Conservation (phyloP, 768 basidiomycete genomes). For the Mycena galericulata region DNA sequence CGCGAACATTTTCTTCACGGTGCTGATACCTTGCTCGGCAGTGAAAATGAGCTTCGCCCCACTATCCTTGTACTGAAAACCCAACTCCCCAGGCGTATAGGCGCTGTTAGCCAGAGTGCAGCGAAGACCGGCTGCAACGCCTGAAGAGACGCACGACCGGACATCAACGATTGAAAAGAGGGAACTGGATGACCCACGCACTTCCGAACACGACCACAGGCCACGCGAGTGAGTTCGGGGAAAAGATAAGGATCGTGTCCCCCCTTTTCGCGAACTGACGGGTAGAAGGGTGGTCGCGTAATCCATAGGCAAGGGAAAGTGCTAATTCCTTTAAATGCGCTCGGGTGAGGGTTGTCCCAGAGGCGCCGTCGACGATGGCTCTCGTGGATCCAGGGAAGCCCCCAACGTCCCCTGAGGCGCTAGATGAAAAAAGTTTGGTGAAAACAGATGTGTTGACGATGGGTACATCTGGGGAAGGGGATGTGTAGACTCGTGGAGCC, state of each 20-base stretch:
- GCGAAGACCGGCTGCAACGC: slow-evolving; percentile 63
- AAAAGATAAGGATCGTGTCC: slow-evolving; percentile 64
- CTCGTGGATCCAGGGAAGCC: slow-evolving; percentile 24
- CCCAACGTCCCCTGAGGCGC: slow-evolving; percentile 29
- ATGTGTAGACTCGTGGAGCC: slow-evolving; percentile 39
- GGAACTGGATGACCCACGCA: slow-evolving; percentile 11
- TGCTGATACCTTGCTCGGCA: slow-evolving; percentile 52
- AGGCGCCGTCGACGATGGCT: slow-evolving; percentile 39
- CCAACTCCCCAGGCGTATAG: slow-evolving; percentile 66
- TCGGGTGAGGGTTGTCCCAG: slow-evolving; percentile 36
- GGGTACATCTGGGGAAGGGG: slow-evolving; percentile 34
- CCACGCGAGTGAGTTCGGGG: slow-evolving; percentile 66
- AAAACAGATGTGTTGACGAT: slow-evolving; percentile 38
- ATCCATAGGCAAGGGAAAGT: slow-evolving; percentile 39
- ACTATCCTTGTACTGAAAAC: slow-evolving; percentile 67
- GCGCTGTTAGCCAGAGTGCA: slow-evolving; percentile 67
- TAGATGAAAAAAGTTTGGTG: slow-evolving; percentile 37
- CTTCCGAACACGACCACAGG: slow-evolving; percentile 57
- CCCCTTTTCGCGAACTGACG: slow-evolving; percentile 47
- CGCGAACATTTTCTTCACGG: slow-evolving; percentile 37
- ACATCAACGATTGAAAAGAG: too few species aligned
- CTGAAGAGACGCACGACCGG: slow-evolving; percentile 26
- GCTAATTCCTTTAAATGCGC: slow-evolving; percentile 32
- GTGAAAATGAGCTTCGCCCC: slow-evolving; percentile 61
- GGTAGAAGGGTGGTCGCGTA: slow-evolving; percentile 38